Evolutionary conservation across 108 stramenopile genomes (phyloP), one percentile per base, ranked within the genome.

Genomic region (Nitzschia sp.): DNA sequence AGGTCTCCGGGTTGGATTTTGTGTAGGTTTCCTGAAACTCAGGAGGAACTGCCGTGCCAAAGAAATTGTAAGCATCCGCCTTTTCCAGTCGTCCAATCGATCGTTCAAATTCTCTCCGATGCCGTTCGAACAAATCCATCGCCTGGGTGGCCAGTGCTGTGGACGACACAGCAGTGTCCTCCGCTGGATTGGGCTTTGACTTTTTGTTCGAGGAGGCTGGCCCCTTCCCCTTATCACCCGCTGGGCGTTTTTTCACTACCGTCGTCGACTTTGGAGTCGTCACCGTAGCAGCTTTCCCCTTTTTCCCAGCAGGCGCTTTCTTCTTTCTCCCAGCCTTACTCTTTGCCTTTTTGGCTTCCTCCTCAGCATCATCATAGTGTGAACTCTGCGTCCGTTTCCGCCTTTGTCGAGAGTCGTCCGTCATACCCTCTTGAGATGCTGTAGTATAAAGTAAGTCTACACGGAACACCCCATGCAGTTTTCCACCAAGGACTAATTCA

Each of bases 81-180:
- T 91, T 94, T 67, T 94, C 83, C 21, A 94, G 60, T 51, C 90
- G 77, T 13, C 15, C 42, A 15, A 91, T 24, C 23, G 59, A 74
- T 13, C 88, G 71, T 70, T 94, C 92, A 74, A 94, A 87, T 66
- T 91, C 92, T 35, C 82, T 68, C 21, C 81, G 78, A 61, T 94
- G 92, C 38, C 74, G 73, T 48, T 73, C 72, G 47, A 82, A 91
- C 68, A 94, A 31, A 45, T 83, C 75, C 0, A 79, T 11, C 8
- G 68, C 71, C 25, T 74, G 77, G 25, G 62, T 77, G 28, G 75
- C 56, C 27, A 49, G 15, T 15, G 29, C 15, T 33, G 24, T 59
- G 49, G 68, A n/a, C 27, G 53, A 27, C 24, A 51, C 32, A n/a
- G 66, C 27, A 5, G 64, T 48, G 1, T 48, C 53, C 34, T 69